These are phyloP conservation scores for Pseudomassariella vexata DNA, from an alignment of 2,329 filamentous ascomycete genomes.

Conservation along the genomic window DNA sequence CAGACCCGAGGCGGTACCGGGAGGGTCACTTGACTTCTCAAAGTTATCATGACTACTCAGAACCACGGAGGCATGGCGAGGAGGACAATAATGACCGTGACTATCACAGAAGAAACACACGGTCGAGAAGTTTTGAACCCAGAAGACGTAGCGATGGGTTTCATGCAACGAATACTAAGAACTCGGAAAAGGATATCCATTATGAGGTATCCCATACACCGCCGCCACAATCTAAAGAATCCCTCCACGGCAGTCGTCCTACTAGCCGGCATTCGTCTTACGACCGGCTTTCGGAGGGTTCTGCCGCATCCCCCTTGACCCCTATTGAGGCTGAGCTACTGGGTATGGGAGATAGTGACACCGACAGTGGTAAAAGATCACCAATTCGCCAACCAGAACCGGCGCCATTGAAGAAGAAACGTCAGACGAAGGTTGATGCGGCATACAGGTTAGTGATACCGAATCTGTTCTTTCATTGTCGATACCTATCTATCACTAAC, in stretches of 20 bases:
- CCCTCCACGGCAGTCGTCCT: too few species aligned
- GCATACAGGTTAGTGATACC: conserved; percentile 6
- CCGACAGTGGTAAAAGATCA: conserved; percentile 15
- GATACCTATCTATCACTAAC: neutral
- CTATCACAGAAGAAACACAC: too few species aligned
- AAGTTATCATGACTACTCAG: too few species aligned
- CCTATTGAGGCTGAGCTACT: conserved; percentile 23
- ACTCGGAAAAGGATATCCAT: too few species aligned
- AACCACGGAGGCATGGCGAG: too few species aligned
- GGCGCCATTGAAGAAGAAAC: neutral
- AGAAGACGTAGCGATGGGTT: too few species aligned
- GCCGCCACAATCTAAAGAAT: neutral
- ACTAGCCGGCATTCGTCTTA: too few species aligned
- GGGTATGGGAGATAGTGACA: conserved; percentile 15
- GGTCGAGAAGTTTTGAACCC: too few species aligned
- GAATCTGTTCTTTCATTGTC: neutral
- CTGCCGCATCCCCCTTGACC: conserved; percentile 20
- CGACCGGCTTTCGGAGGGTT: conserved; percentile 7
- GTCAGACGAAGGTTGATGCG: conserved; percentile 4
- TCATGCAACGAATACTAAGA: too few species aligned
- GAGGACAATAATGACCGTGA: too few species aligned
- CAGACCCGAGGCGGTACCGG: too few species aligned
- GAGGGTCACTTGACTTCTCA: neutral
- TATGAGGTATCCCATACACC: neutral
- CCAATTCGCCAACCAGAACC: conserved; percentile 3